Percentiles rank a stretch among this genome's conserved stretches.
Conservation (phyloP, 2,329 filamentous ascomycete species). For the Pyricularia sp. region DNA sequence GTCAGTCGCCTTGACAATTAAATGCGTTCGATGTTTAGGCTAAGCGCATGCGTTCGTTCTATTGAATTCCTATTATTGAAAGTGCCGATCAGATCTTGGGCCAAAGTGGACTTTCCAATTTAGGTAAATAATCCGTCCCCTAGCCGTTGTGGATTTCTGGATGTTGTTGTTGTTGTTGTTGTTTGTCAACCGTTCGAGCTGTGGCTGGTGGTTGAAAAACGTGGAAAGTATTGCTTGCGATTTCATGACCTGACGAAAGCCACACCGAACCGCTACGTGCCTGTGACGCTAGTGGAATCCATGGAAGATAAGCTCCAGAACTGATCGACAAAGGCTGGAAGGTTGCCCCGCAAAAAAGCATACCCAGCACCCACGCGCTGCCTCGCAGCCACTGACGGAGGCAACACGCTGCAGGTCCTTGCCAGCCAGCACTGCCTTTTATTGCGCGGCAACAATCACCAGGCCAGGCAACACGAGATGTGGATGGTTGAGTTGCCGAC, state of each 20-base stretch:
- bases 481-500: too few species aligned
- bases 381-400: not conserved
- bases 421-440: not conserved
- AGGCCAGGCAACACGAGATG: not conserved
- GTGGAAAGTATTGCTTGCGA: not conserved
- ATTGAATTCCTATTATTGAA: not conserved
- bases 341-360: not conserved
- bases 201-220: not conserved
- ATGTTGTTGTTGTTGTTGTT: not conserved
- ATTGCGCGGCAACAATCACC: not conserved
- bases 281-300: not conserved
- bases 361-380: not conserved
- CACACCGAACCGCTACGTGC: not conserved
- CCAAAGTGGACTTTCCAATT: not conserved
- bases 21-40: not conserved
- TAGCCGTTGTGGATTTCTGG: not conserved
- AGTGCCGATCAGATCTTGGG: not conserved
- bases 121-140: not conserved
- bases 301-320: not conserved
- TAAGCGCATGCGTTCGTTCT: not conserved
- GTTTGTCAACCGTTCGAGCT: not conserved
- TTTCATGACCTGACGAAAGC: not conserved
- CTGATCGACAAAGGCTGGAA: not conserved
- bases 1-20: not conserved
- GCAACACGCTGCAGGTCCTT: not conserved